Evolutionary conservation across 768 basidiomycete genomes (phyloP).

Genomic region (Udeniomyces megalosporus): DNA sequence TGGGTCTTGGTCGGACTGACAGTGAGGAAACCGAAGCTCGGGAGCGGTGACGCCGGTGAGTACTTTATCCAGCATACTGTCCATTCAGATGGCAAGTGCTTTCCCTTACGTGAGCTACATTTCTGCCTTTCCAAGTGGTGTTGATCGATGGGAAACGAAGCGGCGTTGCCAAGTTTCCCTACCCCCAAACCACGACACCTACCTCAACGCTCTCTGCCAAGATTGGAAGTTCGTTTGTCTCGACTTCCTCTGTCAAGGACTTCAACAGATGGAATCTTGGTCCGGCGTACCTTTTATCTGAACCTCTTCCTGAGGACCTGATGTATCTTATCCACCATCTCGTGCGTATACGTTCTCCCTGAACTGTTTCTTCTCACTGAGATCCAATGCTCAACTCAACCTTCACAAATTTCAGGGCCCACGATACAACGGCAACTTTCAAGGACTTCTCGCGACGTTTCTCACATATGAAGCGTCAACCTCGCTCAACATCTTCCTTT

Average conservation of each 20-base stretch:
- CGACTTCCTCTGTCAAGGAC: slow-evolving; percentile 35
- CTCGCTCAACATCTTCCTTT: slow-evolving; percentile 62
- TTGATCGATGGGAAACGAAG: slow-evolving; percentile 22
- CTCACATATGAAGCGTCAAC: slow-evolving; percentile 73
- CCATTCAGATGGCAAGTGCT: too few relatives aligned
- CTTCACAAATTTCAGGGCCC: slow-evolving; percentile 35
- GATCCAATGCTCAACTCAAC: too few relatives aligned
- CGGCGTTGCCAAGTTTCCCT: neutral
- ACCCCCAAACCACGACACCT: neutral
- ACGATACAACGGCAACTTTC: slow-evolving; percentile 57
- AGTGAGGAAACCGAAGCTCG: neutral
- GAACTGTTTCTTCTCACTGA: neutral
- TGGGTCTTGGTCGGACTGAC: slow-evolving; percentile 9
- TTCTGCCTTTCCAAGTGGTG: slow-evolving; percentile 32
- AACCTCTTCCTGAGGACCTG: slow-evolving; percentile 39
- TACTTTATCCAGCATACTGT: neutral
- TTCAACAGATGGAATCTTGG: slow-evolving; percentile 12
- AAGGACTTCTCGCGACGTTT: slow-evolving; percentile 55
- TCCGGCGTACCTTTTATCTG: slow-evolving; percentile 17
- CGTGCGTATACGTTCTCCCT: neutral
- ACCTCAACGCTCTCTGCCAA: slow-evolving; percentile 20
- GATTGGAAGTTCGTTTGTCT: slow-evolving; percentile 54
- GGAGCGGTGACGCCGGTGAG: neutral
- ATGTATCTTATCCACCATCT: slow-evolving; percentile 63
- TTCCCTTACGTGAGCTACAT: neutral